Percentiles rank a stretch among this genome's conserved stretches.
phyloP scores from a whole-genome alignment of 352 stramenopile genomes.

The Phytophthora sp. region DNA sequence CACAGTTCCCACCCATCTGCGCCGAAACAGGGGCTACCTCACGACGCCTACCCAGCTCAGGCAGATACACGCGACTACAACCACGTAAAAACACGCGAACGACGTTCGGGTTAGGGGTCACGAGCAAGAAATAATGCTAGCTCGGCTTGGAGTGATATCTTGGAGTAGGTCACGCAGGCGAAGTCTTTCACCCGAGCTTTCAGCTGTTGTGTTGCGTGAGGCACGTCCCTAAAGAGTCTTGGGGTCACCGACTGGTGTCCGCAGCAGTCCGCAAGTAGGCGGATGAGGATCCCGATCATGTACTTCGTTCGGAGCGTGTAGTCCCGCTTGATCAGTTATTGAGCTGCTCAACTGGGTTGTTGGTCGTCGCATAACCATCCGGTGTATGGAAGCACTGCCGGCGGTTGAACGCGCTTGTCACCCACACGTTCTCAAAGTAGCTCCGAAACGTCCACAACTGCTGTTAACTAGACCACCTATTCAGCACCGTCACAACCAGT shows the following conservation, averaged over 20 bases:
- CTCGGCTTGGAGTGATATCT: neutral
- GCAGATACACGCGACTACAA: neutral
- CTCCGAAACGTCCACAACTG: neutral
- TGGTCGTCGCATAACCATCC: slow-evolving; percentile 1
- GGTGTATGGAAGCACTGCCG: slow-evolving; percentile 28
- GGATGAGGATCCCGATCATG: slow-evolving; percentile 1
- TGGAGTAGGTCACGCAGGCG: neutral
- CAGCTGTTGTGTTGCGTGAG: neutral
- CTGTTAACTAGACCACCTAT: neutral
- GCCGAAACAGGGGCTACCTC: neutral
- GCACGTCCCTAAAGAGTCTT: neutral
- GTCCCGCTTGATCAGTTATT: slow-evolving; percentile 30
- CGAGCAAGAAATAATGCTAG: neutral
- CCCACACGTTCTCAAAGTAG: neutral
- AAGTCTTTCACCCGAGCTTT: slow-evolving; percentile 12
- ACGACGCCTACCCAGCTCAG: neutral
- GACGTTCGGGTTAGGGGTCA: neutral
- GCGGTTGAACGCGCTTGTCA: slow-evolving; percentile 4
- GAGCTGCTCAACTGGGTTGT: slow-evolving; percentile 11
- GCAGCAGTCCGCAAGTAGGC: neutral
- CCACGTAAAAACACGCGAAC: slow-evolving; percentile 3
- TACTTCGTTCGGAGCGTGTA: slow-evolving; percentile 22
- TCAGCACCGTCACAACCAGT: neutral
- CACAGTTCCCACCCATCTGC: slow-evolving; percentile 12
- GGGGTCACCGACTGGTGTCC: neutral